phyloP scores from a whole-genome alignment of 208 protist genomes.

The Wallacemonas sp. region DNA sequence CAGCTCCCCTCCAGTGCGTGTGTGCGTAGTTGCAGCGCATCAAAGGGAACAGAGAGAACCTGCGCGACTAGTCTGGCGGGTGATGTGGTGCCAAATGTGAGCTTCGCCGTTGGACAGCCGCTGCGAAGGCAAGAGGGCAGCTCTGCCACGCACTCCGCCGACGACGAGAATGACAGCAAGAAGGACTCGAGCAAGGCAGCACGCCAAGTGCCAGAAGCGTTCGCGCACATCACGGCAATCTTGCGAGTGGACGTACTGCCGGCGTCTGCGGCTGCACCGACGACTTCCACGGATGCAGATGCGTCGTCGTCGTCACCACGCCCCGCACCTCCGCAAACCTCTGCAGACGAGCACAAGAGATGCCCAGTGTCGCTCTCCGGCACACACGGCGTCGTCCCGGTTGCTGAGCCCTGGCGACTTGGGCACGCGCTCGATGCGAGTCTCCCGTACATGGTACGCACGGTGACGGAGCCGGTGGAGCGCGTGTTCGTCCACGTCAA shows the following conservation, averaged over 20 bases:
- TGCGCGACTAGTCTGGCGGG: constrained; percentile 43
- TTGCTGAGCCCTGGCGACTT: constrained; percentile 61
- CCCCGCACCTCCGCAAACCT: not conserved
- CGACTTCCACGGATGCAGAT: not conserved
- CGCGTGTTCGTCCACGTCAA: constrained; percentile 8
- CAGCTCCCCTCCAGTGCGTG: constrained; percentile 22
- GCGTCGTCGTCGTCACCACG: not conserved
- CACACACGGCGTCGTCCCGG: not conserved
- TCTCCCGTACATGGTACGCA: constrained; percentile 45
- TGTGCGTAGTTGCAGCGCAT: not conserved
- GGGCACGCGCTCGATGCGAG: constrained; percentile 54
- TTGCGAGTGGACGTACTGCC: not conserved
- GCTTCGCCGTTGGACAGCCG: constrained; percentile 63
- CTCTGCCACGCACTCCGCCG: not conserved
- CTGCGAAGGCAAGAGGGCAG: not conserved
- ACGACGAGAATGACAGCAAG: not conserved
- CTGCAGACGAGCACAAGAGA: too few relatives aligned
- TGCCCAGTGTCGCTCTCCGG: not conserved
- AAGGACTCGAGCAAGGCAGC: too few relatives aligned
- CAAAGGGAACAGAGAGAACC: not conserved
- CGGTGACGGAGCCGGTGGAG: constrained; percentile 34
- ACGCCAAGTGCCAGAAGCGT: not conserved
- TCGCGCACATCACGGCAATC: constrained; percentile 3
- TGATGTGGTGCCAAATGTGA: constrained; percentile 56
- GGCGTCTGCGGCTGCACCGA: not conserved